Evolutionary conservation across 2,329 filamentous ascomycete species (phyloP).

Genomic region (Fusarium sp.): DNA sequence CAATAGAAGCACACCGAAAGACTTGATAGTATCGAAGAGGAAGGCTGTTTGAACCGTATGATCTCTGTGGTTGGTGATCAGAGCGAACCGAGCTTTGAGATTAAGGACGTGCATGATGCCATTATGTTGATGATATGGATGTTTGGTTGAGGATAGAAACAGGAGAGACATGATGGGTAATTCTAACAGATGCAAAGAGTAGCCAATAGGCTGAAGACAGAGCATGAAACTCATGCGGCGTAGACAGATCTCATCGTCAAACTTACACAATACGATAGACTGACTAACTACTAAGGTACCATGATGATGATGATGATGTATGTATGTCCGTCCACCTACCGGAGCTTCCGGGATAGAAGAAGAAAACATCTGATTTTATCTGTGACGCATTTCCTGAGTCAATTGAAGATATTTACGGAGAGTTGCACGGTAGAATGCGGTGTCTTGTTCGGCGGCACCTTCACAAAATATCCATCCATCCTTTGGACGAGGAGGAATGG

Average conservation of each 20-base stretch:
- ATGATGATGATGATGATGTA: conserved; percentile 13
- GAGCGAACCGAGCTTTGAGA: conserved; percentile 28
- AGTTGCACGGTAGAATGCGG: conserved; percentile 32
- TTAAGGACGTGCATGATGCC: conserved; percentile 25
- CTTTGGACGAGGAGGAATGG: conserved; percentile 4
- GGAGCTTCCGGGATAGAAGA: conserved; percentile 33
- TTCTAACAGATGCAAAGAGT: conserved; percentile 14
- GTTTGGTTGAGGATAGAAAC: conserved; percentile 1
- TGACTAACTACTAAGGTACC: background rate
- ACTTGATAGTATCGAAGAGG: background rate
- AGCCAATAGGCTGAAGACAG: background rate
- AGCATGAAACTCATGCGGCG: conserved; percentile 1
- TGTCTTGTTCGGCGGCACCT: conserved; percentile 34
- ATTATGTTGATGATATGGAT: conserved; percentile 14
- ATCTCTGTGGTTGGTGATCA: conserved; percentile 22
- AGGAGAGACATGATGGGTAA: conserved; percentile 1
- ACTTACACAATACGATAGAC: background rate
- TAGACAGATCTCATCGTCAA: conserved; percentile 29
- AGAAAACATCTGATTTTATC: conserved; percentile 15
- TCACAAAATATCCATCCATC: conserved; percentile 1
- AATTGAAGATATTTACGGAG: conserved; percentile 18
- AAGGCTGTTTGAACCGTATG: conserved; percentile 22
- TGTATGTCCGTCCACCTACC: conserved; percentile 31
- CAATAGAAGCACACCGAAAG: conserved; percentile 29
- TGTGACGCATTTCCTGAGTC: background rate